phyloP scores from a whole-genome alignment of 1,284 basidiomycete genomes.

The Laetiporus sulphureus region DNA sequence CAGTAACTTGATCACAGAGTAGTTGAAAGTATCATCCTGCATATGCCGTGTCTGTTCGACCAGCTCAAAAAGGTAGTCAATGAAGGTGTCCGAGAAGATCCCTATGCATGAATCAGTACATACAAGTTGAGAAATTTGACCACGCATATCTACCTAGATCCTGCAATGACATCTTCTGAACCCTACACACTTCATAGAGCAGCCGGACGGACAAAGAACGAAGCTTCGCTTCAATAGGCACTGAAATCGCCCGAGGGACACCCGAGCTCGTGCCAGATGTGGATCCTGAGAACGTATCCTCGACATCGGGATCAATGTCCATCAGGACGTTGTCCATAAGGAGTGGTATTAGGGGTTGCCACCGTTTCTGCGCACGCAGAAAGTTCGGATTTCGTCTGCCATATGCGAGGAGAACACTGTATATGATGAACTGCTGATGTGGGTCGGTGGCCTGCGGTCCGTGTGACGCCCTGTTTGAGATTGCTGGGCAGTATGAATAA shows the following conservation, averaged over 20 bases:
- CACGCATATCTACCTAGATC: conserved; percentile 60
- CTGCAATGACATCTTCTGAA: conserved; percentile 71
- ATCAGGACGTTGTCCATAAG: conserved; percentile 75
- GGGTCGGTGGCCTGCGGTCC: conserved; percentile 75
- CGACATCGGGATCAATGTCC: conserved; percentile 61
- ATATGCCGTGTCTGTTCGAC: conserved; percentile 88
- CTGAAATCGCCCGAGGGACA: conserved; percentile 34
- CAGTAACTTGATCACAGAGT: conserved; percentile 89
- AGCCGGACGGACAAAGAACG: conserved; percentile 67
- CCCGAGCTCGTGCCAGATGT: conserved; percentile 24
- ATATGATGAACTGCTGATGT: conserved; percentile 77
- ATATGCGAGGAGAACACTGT: conserved; percentile 71
- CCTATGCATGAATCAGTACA: conserved; percentile 34
- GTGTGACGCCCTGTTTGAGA: background rate
- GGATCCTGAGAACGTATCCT: conserved; percentile 48
- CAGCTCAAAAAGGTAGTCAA: conserved; percentile 88
- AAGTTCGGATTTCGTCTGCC: conserved; percentile 67
- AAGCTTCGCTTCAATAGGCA: conserved; percentile 78
- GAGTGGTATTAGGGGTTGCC: conserved; percentile 75
- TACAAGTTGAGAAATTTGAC: background rate
- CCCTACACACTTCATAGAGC: conserved; percentile 87
- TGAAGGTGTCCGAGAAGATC: conserved; percentile 78
- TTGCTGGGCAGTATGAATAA: background rate
- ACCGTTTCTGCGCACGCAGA: conserved; percentile 74
- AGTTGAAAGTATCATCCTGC: conserved; percentile 90